Conservation (phyloP, 2,329 filamentous ascomycete genomes). For the Gnomoniopsis sp. region DNA sequence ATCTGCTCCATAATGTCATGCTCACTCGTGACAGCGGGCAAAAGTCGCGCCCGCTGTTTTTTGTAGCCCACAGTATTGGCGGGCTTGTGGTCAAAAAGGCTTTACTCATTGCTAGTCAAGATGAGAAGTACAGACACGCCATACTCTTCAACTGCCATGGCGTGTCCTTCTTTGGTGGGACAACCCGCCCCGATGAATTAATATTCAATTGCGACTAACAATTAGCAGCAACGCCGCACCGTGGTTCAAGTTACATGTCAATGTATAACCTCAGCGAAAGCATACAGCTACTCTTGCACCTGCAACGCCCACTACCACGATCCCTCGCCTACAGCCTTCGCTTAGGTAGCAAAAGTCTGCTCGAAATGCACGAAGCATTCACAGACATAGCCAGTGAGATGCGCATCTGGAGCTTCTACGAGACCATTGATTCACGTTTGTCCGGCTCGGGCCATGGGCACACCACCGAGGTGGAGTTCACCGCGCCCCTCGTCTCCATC, state of each 20-base stretch:
- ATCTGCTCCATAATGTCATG: constrained; percentile 42
- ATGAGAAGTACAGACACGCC: constrained; percentile 31
- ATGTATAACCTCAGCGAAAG: constrained; percentile 53
- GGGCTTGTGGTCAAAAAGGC: constrained; percentile 58
- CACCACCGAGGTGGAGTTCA: constrained; percentile 50
- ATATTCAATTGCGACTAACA: constrained; percentile 14
- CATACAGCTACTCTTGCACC: constrained; percentile 49
- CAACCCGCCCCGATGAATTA: neutral
- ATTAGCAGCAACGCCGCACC: constrained; percentile 52
- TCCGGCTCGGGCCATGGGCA: constrained; percentile 37
- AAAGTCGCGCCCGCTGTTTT: constrained; percentile 50
- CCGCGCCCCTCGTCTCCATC: constrained; percentile 56
- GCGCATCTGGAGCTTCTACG: constrained; percentile 60
- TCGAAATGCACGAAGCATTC: constrained; percentile 52
- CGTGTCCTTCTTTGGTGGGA: constrained; percentile 56
- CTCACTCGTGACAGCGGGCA: constrained; percentile 27
- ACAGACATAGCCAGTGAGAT: constrained; percentile 54
- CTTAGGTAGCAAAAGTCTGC: constrained; percentile 45
- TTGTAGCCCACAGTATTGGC: constrained; percentile 60
- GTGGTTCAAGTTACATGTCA: constrained; percentile 60
- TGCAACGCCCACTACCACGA: constrained; percentile 47
- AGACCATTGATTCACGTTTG: constrained; percentile 58
- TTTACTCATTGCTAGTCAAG: constrained; percentile 43
- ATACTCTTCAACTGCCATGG: constrained; percentile 57
- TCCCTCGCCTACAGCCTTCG: constrained; percentile 49